Base-by-base conservation (phyloP, 306 rosid genomes). In the Bauhinia variegata region DNA sequence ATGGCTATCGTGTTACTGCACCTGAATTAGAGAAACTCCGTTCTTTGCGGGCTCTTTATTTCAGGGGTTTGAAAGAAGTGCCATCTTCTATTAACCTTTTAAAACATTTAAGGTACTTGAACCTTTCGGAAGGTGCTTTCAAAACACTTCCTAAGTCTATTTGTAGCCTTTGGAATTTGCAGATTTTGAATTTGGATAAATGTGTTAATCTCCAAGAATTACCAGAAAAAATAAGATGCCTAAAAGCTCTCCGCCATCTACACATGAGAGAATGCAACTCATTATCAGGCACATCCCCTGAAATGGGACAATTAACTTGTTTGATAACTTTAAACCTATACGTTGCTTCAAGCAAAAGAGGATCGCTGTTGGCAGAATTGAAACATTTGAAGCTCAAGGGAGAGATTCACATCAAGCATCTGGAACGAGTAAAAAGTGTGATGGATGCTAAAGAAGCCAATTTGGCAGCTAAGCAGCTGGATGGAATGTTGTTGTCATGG, bases 91-190 rank as follows among this genome's bases (percentile, higher is more conserved):
- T 65, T 14, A 54, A 14, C 9, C 13, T 19, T 37, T 12, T 65
- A 28, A 51, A 17, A 7, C 38, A 17, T 65, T 37, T 65, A 51
- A 54, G 51, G 49, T 65, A 50, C 13, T 13, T 65, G 14, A 54
- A 65, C 5, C 60, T 65, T 5, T 49, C 59, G n/a, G 1, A 10
- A 14, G 38, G 46, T 16, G 0, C 0, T 0, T 31, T 65, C 32
- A 50, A 8, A 11, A 5, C 8, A 1, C 0, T 65, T 5, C 70
- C 70, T 6, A 17, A 49, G 1, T 68, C 55, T 2, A 68, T 23
- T 2, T 32, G 46, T 3, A 32, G 10, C 0, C 38, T 68, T 0
- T 68, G 23, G 65, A 68, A 56, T 37, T 46, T 56, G 42, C 74
- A 68, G 0, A 17, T 38, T 11, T 44, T 68, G 57, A 44, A 36